Evolutionary conservation across 176 grass and related monocot species (phyloP).

Genomic region (Poa pratensis): DNA sequence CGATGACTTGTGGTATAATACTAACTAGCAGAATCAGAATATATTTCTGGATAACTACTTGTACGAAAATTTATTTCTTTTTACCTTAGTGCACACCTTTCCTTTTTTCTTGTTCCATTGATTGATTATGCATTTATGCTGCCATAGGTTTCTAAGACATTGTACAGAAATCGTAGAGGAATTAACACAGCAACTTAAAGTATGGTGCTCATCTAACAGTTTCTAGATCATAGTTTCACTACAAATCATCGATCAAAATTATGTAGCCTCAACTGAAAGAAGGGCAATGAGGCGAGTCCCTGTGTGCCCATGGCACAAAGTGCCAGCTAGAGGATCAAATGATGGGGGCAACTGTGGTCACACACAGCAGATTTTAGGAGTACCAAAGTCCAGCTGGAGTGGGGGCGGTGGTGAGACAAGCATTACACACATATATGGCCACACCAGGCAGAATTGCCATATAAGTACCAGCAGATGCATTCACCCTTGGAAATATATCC

Average conservation of each 20-base stretch:
- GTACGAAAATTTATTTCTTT: constrained; percentile 19
- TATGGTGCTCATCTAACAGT: not conserved
- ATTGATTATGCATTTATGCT: not conserved
- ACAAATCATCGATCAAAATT: constrained; percentile 30
- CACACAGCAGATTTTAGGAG: constrained; percentile 53
- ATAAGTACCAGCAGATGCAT: constrained; percentile 50
- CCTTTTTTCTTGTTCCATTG: not conserved
- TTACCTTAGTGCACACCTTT: not conserved
- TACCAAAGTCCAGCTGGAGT: constrained; percentile 54
- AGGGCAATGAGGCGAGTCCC: constrained; percentile 39
- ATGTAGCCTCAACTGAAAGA: constrained; percentile 43
- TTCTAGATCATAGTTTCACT: not conserved
- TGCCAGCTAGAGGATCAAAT: constrained; percentile 61
- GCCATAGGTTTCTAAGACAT: constrained; percentile 11
- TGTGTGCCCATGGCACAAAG: constrained; percentile 35
- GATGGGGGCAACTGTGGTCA: constrained; percentile 51
- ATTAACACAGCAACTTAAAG: constrained; percentile 12
- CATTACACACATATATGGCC: constrained; percentile 39
- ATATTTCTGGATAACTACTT: constrained; percentile 16
- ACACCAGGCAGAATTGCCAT: constrained; percentile 51
- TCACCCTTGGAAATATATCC: constrained; percentile 47
- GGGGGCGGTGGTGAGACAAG: constrained; percentile 40
- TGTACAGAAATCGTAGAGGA: constrained; percentile 3
- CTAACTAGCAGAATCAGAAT: constrained; percentile 28
- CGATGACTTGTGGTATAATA: constrained; percentile 33